Evolutionary conservation across 148 eudicot genomes (phyloP).

Genomic region (Rhododendron simsii): DNA sequence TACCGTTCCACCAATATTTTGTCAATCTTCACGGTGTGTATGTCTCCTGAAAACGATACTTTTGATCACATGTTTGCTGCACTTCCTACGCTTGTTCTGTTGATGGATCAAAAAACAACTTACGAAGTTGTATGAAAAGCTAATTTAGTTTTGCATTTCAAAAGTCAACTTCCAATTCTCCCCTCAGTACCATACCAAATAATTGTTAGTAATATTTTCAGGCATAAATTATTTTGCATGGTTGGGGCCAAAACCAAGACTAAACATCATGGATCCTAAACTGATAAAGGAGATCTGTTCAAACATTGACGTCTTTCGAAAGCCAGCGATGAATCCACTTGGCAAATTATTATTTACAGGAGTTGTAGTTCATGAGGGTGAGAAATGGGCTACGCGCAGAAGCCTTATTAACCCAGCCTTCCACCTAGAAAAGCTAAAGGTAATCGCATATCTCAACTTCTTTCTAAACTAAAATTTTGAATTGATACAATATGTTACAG

Average conservation of each 20-base stretch:
- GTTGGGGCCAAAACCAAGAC: slow-evolving; percentile 26
- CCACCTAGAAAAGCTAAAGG: slow-evolving; percentile 28
- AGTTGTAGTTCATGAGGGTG: slow-evolving; percentile 18
- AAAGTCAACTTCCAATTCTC: too few relatives aligned
- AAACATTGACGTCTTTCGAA: slow-evolving; percentile 16
- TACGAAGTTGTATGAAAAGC: too few relatives aligned
- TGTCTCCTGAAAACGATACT: too few relatives aligned
- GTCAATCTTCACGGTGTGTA: background rate
- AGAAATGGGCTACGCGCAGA: slow-evolving; percentile 32
- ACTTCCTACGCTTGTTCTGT: too few relatives aligned
- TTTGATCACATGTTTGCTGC: too few relatives aligned
- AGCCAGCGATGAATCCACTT: slow-evolving; percentile 21
- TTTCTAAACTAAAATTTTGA: background rate
- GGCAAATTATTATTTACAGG: slow-evolving; percentile 19
- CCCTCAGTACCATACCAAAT: background rate
- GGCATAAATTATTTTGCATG: slow-evolving; percentile 22
- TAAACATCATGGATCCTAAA: slow-evolving; percentile 25
- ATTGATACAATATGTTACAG: too few relatives aligned
- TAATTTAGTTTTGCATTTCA: too few relatives aligned
- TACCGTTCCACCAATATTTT: background rate
- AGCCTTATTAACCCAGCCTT: slow-evolving; percentile 29
- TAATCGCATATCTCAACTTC: background rate
- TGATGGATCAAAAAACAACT: too few relatives aligned
- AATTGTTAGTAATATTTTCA: background rate
- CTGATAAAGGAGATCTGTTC: slow-evolving; percentile 23